Evolutionary conservation across 2,329 filamentous ascomycete genomes (phyloP).

Genomic region (Pleomassaria siparia): DNA sequence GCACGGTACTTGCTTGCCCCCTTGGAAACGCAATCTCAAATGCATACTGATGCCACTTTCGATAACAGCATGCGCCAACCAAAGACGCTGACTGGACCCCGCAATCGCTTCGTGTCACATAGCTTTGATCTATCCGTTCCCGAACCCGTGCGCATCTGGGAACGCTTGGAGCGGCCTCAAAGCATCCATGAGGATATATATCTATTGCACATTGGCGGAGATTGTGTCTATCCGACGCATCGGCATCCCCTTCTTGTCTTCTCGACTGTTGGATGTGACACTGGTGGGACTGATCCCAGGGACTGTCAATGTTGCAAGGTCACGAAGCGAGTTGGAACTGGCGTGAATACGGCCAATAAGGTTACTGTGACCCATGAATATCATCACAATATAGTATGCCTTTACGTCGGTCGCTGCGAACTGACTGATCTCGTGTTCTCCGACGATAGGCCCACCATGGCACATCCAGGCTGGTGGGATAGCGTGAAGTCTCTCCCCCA

Average conservation of each 20-base stretch:
- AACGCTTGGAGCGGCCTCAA: background rate
- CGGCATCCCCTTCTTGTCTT: background rate
- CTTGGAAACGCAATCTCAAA: conserved; percentile 2
- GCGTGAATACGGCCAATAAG: background rate
- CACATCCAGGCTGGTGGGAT: background rate
- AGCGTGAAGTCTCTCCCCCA: background rate
- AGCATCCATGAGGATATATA: conserved; percentile 1
- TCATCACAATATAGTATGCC: background rate
- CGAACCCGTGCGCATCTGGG: conserved; percentile 4
- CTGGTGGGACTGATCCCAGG: background rate
- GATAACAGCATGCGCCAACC: conserved; percentile 9
- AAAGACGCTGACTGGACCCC: conserved; percentile 14
- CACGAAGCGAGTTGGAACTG: background rate
- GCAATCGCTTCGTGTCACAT: conserved; percentile 8
- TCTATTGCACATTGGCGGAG: background rate
- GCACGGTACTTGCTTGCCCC: background rate
- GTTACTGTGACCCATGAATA: background rate
- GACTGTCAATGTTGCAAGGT: background rate
- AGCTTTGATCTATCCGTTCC: conserved; percentile 16
- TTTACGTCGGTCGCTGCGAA: conserved; percentile 1
- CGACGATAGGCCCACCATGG: background rate
- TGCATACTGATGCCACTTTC: conserved; percentile 1
- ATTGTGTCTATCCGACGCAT: background rate
- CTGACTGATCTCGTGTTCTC: background rate
- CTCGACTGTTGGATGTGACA: background rate